Evolutionary conservation across 768 basidiomycete genomes (phyloP).

Genomic region (Agaricus sinodeliciosus): DNA sequence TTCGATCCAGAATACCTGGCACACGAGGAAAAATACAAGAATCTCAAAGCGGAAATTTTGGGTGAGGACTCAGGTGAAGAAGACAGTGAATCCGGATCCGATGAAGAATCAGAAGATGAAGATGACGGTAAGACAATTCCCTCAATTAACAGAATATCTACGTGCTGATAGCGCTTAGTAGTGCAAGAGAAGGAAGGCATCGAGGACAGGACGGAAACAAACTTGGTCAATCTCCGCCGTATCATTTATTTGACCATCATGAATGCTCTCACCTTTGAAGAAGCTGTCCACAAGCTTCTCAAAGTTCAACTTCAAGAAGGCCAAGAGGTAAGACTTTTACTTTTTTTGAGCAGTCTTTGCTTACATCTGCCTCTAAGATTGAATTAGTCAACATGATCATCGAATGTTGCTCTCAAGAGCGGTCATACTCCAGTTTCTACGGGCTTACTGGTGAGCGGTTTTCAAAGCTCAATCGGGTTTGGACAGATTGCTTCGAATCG

Average conservation of each 20-base stretch:
- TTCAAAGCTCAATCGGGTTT: slow-evolving; percentile 91
- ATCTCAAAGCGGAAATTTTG: slow-evolving; percentile 89
- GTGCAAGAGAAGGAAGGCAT: slow-evolving; percentile 84
- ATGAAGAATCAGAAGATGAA: slow-evolving; percentile 62
- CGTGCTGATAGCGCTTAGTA: slow-evolving; percentile 26
- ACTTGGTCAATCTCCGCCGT: slow-evolving; percentile 90
- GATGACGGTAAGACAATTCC: slow-evolving; percentile 39
- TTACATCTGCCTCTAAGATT: slow-evolving; percentile 43
- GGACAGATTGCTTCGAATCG: slow-evolving; percentile 85
- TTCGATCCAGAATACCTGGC: slow-evolving; percentile 80
- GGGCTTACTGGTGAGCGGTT: slow-evolving; percentile 95
- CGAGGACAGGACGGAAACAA: slow-evolving; percentile 91
- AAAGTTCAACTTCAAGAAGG: slow-evolving; percentile 90
- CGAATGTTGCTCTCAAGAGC: slow-evolving; percentile 99
- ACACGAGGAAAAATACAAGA: slow-evolving; percentile 91
- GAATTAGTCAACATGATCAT: slow-evolving; percentile 98
- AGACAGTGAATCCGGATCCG: slow-evolving; percentile 59
- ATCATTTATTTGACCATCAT: slow-evolving; percentile 97
- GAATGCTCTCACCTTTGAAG: slow-evolving; percentile 97
- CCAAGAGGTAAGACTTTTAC: slow-evolving; percentile 64
- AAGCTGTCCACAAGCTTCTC: slow-evolving; percentile 96
- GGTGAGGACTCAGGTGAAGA: slow-evolving; percentile 74
- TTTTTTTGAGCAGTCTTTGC: not conserved
- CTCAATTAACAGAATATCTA: not conserved
- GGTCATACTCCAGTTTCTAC: slow-evolving; percentile 96